These are phyloP conservation scores for Antitrichia curtipendula DNA, from an alignment of 225 moss, liverwort and hornwort genomes.

Conservation along the genomic window DNA sequence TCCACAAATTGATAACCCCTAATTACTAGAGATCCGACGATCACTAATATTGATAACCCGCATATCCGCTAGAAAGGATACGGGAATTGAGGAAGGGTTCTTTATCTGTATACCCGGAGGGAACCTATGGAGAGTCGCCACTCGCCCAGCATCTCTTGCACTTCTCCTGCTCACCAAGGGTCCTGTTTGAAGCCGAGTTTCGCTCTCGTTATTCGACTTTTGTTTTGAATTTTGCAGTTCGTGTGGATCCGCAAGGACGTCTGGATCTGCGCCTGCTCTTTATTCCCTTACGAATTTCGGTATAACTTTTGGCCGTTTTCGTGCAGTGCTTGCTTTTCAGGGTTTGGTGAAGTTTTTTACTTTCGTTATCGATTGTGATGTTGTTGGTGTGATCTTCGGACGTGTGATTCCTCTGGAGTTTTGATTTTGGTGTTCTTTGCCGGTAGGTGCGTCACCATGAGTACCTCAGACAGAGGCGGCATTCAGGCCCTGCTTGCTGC, in stretches of 20 bases:
- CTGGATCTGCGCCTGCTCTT: background rate
- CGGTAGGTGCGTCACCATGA: constrained; percentile 14
- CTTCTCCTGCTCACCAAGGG: background rate
- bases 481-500: constrained; percentile 86
- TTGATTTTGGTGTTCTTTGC: background rate
- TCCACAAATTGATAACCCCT: background rate
- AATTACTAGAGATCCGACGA: background rate
- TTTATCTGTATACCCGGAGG: background rate
- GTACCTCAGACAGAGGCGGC: constrained; percentile 75
- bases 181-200: background rate
- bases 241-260: background rate
- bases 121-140: background rate
- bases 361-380: background rate
- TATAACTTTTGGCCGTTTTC: background rate
- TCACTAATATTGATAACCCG: background rate
- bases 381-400: background rate
- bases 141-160: background rate
- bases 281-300: background rate
- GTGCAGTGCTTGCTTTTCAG: background rate
- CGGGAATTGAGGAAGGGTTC: background rate
- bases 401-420: background rate
- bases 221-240: background rate
- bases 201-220: background rate
- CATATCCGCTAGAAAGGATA: background rate
- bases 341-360: background rate